A percentile compares a stretch with the other conserved stretches of the same genome.
phyloP scores from a whole-genome alignment of 148 eudicot genomes.

The Amaranthus cruentus region DNA sequence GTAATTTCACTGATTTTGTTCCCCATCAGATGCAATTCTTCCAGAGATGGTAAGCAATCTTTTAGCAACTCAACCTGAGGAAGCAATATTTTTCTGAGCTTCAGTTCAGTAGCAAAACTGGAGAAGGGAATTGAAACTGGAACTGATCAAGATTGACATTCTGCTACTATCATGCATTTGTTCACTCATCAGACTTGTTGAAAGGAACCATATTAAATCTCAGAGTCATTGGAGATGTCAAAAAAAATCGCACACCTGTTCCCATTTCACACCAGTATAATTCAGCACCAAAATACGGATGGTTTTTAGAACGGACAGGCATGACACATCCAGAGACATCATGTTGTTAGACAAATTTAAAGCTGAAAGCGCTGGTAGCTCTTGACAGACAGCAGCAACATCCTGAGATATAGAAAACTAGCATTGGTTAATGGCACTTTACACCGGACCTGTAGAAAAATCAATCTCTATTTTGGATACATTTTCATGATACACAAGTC shows the following conservation, averaged over 20 bases:
- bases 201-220: neutral
- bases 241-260: conserved; percentile 47
- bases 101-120: conserved; percentile 9
- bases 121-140: conserved; percentile 1
- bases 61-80: conserved; percentile 70
- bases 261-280: conserved; percentile 71
- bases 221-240: neutral
- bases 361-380: conserved; percentile 57
- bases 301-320: conserved; percentile 44
- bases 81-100: conserved; percentile 14
- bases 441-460: neutral
- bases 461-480: neutral
- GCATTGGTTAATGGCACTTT: conserved; percentile 11
- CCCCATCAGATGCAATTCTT: conserved; percentile 92
- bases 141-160: neutral
- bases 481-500: neutral
- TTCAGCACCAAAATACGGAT: conserved; percentile 74
- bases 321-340: conserved; percentile 44
- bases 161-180: neutral
- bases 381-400: conserved; percentile 61
- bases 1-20: conserved; percentile 57
- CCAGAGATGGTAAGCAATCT: conserved; percentile 50
- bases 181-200: conserved; percentile 3
- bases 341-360: conserved; percentile 67
- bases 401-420: conserved; percentile 48